These are phyloP conservation scores for Colletotrichum tamarilloi DNA, from an alignment of 2,329 filamentous ascomycete genomes.

Conservation along the genomic window DNA sequence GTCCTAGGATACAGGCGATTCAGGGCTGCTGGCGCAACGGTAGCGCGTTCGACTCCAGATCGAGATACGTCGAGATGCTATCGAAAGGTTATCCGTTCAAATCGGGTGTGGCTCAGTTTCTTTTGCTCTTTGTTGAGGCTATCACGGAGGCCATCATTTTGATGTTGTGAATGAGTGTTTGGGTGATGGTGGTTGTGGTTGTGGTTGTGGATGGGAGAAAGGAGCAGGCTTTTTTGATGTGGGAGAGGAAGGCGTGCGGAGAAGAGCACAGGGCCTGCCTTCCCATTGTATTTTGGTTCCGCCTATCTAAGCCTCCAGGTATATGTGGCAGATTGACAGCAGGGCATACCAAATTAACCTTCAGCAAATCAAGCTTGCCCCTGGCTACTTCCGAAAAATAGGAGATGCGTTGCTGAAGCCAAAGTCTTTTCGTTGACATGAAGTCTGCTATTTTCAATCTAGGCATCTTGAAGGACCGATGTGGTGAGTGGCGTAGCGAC, in stretches of 20 bases:
- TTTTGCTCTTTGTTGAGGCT: background rate
- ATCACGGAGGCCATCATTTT: background rate
- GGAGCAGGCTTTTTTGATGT: background rate
- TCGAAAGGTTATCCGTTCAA: slow-evolving; percentile 12
- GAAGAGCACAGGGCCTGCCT: background rate
- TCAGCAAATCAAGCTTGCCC: background rate
- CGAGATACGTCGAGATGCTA: background rate
- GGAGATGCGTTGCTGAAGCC: background rate
- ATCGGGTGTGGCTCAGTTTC: background rate
- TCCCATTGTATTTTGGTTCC: background rate
- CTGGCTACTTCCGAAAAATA: background rate
- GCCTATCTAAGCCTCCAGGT: background rate
- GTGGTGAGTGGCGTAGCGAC: too few relatives aligned
- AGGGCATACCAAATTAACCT: background rate
- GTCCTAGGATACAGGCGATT: background rate
- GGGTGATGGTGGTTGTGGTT: background rate
- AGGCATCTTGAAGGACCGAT: too few relatives aligned
- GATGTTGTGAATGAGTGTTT: background rate
- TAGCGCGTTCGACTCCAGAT: slow-evolving; percentile 14
- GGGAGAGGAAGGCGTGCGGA: too few relatives aligned
- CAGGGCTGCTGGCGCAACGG: slow-evolving; percentile 4
- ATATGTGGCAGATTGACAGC: too few relatives aligned
- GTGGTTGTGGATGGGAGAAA: background rate
- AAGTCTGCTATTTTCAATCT: too few relatives aligned
- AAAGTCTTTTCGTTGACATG: too few relatives aligned